Evolutionary conservation across 345 rosid genomes (phyloP).

Genomic region (Salix exigua): DNA sequence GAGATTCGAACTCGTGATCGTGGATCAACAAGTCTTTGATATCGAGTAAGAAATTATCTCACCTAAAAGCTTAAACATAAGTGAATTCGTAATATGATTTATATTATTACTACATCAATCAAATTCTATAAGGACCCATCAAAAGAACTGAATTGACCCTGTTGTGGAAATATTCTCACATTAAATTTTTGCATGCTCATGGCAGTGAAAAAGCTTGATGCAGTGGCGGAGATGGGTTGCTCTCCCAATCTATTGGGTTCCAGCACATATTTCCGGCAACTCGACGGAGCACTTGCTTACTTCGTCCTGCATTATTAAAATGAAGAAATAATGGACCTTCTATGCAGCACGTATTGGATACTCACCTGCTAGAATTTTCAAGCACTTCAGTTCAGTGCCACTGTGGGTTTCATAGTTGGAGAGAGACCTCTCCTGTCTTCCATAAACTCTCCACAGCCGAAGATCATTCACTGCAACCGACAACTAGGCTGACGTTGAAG

Average conservation of each 20-base stretch:
- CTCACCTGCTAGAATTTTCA: background rate
- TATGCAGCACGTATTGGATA: background rate
- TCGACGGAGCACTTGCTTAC: background rate
- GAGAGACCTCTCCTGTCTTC: background rate
- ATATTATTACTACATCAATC: no score
- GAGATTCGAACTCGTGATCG: no score
- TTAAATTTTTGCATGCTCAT: no score
- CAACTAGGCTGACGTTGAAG: background rate
- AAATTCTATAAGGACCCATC: no score
- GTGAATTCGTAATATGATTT: no score
- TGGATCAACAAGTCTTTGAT: no score
- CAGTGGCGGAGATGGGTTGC: background rate
- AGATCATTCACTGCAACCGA: background rate
- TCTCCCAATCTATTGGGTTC: background rate
- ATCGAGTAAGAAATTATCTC: no score
- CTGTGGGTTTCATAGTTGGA: background rate
- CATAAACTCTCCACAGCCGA: background rate
- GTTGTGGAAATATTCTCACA: no score
- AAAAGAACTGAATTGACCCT: no score
- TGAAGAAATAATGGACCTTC: background rate
- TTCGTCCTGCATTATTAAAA: background rate
- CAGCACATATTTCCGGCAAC: no score
- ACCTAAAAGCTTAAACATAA: no score
- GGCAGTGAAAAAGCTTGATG: no score
- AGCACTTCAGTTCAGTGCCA: background rate